Evolutionary conservation across 164 flowering plant genomes (phyloP).

Genomic region (Cinnamomum micranthum): DNA sequence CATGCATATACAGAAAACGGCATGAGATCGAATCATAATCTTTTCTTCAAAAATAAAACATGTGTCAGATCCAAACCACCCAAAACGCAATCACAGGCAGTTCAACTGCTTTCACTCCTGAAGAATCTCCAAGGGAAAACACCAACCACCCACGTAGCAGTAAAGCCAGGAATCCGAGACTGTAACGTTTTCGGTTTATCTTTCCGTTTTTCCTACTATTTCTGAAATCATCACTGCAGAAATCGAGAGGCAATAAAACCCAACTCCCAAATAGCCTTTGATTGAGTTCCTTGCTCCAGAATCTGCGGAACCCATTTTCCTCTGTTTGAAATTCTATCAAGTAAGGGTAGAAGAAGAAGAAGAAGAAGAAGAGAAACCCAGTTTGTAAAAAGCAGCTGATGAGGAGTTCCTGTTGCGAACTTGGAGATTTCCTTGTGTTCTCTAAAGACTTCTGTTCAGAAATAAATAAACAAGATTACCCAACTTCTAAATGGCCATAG

Average conservation of each 20-base stretch:
- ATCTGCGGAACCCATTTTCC: not conserved
- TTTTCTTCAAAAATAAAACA: not conserved
- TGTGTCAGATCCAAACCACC: constrained; percentile 4
- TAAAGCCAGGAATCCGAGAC: not conserved
- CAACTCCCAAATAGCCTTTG: not conserved
- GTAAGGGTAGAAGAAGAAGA: not conserved
- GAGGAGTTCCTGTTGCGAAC: not conserved
- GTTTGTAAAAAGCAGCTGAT: not conserved
- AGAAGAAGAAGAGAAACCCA: not conserved
- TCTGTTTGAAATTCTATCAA: not conserved
- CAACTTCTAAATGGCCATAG: not conserved
- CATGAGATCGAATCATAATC: not conserved
- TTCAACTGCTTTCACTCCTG: not conserved
- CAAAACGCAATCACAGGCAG: constrained; percentile 3
- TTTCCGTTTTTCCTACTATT: not conserved
- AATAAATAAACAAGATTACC: not conserved
- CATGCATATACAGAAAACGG: not conserved
- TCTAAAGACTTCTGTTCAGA: not conserved
- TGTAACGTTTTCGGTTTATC: no score
- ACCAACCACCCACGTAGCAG: not conserved
- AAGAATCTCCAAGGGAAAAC: not conserved
- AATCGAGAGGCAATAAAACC: not conserved
- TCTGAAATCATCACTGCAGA: not conserved
- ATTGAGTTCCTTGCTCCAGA: not conserved
- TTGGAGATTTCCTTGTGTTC: not conserved